These are phyloP conservation scores for Citrullus mucosospermus DNA, from an alignment of 306 rosid genomes.

Conservation along the genomic window DNA sequence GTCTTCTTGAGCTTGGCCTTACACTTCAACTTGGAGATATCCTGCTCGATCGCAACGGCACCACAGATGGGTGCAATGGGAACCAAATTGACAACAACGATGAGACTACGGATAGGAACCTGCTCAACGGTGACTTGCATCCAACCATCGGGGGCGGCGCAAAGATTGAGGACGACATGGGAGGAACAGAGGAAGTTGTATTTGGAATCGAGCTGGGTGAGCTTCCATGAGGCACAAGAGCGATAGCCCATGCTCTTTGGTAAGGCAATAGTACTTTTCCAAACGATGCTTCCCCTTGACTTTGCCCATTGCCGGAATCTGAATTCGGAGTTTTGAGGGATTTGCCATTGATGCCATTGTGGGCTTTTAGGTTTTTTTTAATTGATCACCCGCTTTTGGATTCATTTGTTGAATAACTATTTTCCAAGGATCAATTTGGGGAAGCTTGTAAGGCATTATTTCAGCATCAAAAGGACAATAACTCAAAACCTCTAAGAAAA, in stretches of 20 bases:
- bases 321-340: neutral
- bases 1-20: constrained; percentile 44
- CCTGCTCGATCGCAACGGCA: constrained; percentile 65
- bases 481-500: no score
- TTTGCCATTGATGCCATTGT: neutral
- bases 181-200: constrained; percentile 58
- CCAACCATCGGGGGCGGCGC: constrained; percentile 99
- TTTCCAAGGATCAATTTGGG: no score
- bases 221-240: constrained; percentile 89
- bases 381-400: no score
- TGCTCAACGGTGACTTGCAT: constrained; percentile 90
- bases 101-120: constrained; percentile 58
- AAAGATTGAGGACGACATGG: constrained; percentile 81
- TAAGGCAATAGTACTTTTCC: constrained; percentile 75
- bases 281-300: constrained; percentile 90
- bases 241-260: constrained; percentile 95
- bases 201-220: constrained; percentile 64
- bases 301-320: constrained; percentile 50
- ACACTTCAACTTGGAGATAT: constrained; percentile 68
- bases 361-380: neutral
- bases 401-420: no score
- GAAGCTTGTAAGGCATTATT: no score
- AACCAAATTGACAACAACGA: constrained; percentile 68
- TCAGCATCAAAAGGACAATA: no score
- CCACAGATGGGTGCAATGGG: constrained; percentile 68